These are phyloP conservation scores for Irpex lacteus DNA, from an alignment of 1,284 basidiomycete species.

Conservation along the genomic window DNA sequence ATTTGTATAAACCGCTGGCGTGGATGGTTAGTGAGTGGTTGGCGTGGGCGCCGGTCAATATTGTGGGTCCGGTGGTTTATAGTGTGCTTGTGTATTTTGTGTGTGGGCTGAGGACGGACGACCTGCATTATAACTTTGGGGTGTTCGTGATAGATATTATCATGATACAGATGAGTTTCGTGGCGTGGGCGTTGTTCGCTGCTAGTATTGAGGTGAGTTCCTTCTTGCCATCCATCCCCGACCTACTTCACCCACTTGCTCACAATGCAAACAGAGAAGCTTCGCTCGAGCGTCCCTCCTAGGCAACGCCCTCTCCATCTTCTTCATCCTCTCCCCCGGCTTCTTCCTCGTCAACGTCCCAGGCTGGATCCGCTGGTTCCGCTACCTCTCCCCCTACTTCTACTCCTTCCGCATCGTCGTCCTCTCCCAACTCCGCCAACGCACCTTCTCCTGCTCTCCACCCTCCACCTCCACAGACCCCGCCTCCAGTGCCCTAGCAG, in stretches of 20 bases:
- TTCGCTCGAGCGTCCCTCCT: constrained; percentile 13
- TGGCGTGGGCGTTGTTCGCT: constrained; percentile 12
- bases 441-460: constrained; percentile 10
- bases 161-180: constrained; percentile 11
- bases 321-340: constrained; percentile 14
- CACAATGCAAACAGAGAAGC: constrained; percentile 3
- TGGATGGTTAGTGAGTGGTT: constrained; percentile 12
- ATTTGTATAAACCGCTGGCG: constrained; percentile 8
- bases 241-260: not conserved
- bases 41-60: constrained; percentile 12
- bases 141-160: constrained; percentile 13
- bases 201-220: constrained; percentile 12
- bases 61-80: constrained; percentile 7
- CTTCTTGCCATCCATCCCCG: not conserved
- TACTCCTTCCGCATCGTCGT: constrained; percentile 14
- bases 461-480: not conserved
- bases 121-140: constrained; percentile 13
- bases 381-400: constrained; percentile 13
- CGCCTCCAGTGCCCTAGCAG: constrained; percentile 2
- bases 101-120: constrained; percentile 8
- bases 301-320: constrained; percentile 11
- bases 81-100: constrained; percentile 12
- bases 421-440: constrained; percentile 13
- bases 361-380: constrained; percentile 15
- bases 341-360: constrained; percentile 15